A percentile compares a stretch with the other conserved stretches of the same genome.
These are phyloP conservation scores for Chlorokybus atmophyticus DNA, from an alignment of 139 green algal genomes.

Conservation along the genomic window DNA sequence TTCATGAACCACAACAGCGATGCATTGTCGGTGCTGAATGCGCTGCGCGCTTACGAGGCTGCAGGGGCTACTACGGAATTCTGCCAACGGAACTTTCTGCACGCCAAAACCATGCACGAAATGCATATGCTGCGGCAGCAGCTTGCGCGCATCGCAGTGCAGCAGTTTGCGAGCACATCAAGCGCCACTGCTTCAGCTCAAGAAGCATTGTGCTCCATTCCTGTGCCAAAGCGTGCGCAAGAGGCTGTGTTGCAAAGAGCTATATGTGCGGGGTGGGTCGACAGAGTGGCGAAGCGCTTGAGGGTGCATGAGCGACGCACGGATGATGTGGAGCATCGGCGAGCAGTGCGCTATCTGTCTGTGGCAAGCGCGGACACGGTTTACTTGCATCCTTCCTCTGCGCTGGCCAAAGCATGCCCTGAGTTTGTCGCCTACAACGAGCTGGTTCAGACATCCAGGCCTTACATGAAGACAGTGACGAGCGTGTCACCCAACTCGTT, in stretches of 20 bases:
- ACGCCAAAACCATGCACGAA: conserved; percentile 42
- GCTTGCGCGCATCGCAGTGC: conserved; percentile 23
- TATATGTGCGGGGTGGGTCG: conserved; percentile 72
- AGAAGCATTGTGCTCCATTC: background rate
- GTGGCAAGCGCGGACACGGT: conserved; percentile 43
- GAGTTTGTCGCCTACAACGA: conserved; percentile 66
- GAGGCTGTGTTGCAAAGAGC: conserved; percentile 41
- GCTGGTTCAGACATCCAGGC: conserved; percentile 56
- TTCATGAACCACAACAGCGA: conserved; percentile 55
- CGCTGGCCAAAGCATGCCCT: conserved; percentile 41
- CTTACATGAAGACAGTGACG: conserved; percentile 59
- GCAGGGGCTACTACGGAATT: conserved; percentile 13
- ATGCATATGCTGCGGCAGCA: conserved; percentile 49
- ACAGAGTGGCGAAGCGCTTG: conserved; percentile 40
- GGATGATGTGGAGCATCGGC: conserved; percentile 5
- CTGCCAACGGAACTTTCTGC: conserved; percentile 47
- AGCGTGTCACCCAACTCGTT: conserved; percentile 16
- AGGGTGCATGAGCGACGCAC: conserved; percentile 5
- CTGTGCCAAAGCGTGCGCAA: conserved; percentile 14
- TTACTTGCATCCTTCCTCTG: conserved; percentile 76
- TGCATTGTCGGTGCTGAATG: conserved; percentile 54
- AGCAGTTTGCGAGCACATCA: background rate
- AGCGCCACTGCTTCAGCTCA: background rate
- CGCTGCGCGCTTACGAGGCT: conserved; percentile 60
- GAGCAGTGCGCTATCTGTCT: conserved; percentile 48